Evolutionary conservation across 192 early-diverging fungal genomes (phyloP).

Genomic region (Pilobolus umbonatus): DNA sequence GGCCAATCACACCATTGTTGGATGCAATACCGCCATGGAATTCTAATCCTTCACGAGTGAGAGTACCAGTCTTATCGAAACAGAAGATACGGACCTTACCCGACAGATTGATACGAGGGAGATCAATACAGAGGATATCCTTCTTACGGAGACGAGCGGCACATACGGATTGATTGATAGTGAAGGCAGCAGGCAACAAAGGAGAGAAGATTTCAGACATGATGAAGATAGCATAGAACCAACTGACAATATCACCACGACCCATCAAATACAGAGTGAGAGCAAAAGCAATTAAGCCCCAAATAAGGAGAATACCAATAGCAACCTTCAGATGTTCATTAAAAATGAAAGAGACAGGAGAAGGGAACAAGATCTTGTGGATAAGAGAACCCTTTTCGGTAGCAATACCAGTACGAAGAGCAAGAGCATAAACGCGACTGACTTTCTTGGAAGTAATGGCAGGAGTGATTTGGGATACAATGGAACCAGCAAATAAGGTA

Average conservation of each 20-base stretch:
- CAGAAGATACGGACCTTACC: constrained; percentile 76
- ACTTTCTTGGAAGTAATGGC: not conserved
- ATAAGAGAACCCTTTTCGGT: constrained; percentile 69
- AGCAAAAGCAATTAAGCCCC: constrained; percentile 58
- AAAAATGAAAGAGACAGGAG: constrained; percentile 68
- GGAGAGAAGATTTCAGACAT: constrained; percentile 67
- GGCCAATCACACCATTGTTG: not conserved
- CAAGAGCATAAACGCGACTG: constrained; percentile 48
- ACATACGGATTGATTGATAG: constrained; percentile 68
- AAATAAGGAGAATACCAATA: constrained; percentile 56
- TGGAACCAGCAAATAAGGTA: constrained; percentile 66
- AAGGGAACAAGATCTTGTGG: constrained; percentile 72
- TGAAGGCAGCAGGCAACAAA: constrained; percentile 68
- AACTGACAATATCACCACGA: constrained; percentile 55
- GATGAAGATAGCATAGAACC: constrained; percentile 73
- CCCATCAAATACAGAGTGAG: constrained; percentile 57
- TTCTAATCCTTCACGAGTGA: constrained; percentile 71
- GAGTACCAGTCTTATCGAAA: constrained; percentile 78
- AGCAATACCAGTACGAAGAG: constrained; percentile 60
- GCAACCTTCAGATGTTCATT: constrained; percentile 75
- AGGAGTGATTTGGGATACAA: constrained; percentile 53
- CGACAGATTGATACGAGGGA: constrained; percentile 65
- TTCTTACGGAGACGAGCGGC: constrained; percentile 55
- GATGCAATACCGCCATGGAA: constrained; percentile 44
- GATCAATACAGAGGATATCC: constrained; percentile 70